phyloP scores from a whole-genome alignment of 1,284 basidiomycete genomes.

The Sporisorium iseilematis-ciliati region DNA sequence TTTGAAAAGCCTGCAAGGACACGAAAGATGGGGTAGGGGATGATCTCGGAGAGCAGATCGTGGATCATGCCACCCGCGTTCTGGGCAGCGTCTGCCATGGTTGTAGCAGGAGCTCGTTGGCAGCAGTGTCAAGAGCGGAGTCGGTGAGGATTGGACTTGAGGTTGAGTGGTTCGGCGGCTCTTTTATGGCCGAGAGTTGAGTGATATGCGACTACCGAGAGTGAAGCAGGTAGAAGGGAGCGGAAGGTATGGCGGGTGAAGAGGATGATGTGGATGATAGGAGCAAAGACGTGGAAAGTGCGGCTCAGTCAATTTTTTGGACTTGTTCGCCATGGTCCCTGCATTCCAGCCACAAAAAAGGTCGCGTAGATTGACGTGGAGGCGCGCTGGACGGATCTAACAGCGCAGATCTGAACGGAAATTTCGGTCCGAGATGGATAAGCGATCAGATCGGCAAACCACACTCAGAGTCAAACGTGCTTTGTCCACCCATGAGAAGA shows the following conservation, averaged over 20 bases:
- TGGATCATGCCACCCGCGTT: slow-evolving; percentile 24
- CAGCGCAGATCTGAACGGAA: neutral
- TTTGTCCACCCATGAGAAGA: neutral
- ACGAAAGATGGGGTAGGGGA: slow-evolving; percentile 50
- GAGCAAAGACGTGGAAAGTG: slow-evolving; percentile 28
- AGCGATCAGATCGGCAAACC: slow-evolving; percentile 11
- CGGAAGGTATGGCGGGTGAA: neutral
- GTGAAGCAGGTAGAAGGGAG: neutral
- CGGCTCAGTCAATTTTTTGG: neutral
- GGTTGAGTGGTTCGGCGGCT: neutral
- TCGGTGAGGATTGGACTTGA: neutral
- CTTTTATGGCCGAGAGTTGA: neutral
- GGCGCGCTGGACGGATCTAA: neutral
- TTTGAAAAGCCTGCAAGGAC: slow-evolving; percentile 55
- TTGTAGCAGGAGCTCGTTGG: slow-evolving; percentile 1
- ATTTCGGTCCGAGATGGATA: slow-evolving; percentile 13
- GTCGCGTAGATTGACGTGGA: slow-evolving; percentile 25
- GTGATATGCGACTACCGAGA: neutral
- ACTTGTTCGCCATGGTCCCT: slow-evolving; percentile 26
- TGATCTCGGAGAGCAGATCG: slow-evolving; percentile 37
- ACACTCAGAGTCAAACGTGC: neutral
- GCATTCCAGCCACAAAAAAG: neutral
- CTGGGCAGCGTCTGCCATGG: slow-evolving; percentile 34
- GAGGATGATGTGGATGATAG: slow-evolving; percentile 34
- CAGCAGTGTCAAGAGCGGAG: neutral